phyloP scores from a whole-genome alignment of 139 green algal genomes.

The Ostreobium quekettii region DNA sequence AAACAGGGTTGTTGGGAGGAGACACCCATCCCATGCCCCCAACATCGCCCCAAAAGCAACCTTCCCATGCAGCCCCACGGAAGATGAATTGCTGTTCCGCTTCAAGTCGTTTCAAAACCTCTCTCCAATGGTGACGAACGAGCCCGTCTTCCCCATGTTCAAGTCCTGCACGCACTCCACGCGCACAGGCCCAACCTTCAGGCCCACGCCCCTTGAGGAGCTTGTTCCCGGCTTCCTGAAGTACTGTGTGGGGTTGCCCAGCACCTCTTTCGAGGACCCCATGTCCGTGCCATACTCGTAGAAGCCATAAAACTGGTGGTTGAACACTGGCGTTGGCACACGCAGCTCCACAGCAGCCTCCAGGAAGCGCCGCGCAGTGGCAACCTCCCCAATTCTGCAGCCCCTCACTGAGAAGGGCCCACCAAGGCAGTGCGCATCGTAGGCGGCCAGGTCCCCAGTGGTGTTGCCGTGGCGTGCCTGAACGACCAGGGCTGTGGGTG shows the following conservation, averaged over 20 bases:
- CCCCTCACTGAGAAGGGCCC: conserved; percentile 87
- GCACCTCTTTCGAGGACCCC: conserved; percentile 37
- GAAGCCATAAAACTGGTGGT: conserved; percentile 67
- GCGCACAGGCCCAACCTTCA: conserved; percentile 50
- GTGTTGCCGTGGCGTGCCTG: conserved; percentile 39
- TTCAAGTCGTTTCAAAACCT: too few relatives aligned
- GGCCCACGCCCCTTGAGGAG: conserved; percentile 60
- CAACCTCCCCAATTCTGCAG: conserved; percentile 91
- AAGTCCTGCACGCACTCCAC: not conserved
- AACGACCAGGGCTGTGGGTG: conserved; percentile 48
- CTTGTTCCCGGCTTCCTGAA: conserved; percentile 79
- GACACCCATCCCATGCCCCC: too few relatives aligned
- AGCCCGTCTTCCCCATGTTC: not conserved
- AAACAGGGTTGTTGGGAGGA: too few relatives aligned
- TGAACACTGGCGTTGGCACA: conserved; percentile 23
- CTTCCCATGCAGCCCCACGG: too few relatives aligned
- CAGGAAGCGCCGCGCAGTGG: conserved; percentile 51
- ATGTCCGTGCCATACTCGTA: conserved; percentile 81
- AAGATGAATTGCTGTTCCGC: too few relatives aligned
- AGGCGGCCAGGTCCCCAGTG: conserved; percentile 80
- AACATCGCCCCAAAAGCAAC: too few relatives aligned
- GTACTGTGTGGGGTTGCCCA: conserved; percentile 87
- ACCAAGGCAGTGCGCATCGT: conserved; percentile 90
- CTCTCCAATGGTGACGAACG: conserved; percentile 9
- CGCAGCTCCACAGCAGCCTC: conserved; percentile 76